These are phyloP conservation scores for Theobroma cacao DNA, from an alignment of 345 rosid genomes.

Conservation along the genomic window DNA sequence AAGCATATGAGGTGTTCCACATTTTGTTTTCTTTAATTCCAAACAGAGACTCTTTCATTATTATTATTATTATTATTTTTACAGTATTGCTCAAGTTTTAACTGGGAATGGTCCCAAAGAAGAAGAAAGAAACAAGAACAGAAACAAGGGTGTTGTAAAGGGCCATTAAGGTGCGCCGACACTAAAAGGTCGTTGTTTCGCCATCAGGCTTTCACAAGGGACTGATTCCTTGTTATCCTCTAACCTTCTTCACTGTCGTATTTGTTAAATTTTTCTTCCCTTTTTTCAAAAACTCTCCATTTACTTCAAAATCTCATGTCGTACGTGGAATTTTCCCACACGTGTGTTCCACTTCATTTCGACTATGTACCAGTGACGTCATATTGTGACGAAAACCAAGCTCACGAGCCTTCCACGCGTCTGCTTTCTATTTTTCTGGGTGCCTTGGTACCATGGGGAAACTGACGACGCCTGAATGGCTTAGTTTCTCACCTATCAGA, in stretches of 20 bases:
- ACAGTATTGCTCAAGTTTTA: neutral
- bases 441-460: neutral
- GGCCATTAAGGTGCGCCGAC: neutral
- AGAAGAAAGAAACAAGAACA: neutral
- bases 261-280: neutral
- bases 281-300: neutral
- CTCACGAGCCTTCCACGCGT: neutral
- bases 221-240: neutral
- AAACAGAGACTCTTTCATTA: neutral
- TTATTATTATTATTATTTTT: too few relatives aligned
- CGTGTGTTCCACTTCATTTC: neutral
- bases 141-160: too few relatives aligned
- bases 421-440: neutral
- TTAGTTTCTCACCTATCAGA: neutral
- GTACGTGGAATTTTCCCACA: neutral
- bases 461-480: neutral
- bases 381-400: neutral
- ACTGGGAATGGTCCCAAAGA: constrained; percentile 1
- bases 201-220: neutral
- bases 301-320: neutral
- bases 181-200: neutral
- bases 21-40: neutral
- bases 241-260: neutral
- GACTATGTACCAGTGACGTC: neutral
- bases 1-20: neutral